Evolutionary conservation across 2,329 filamentous ascomycete genomes (phyloP), one percentile per base, ranked within the genome.

Genomic region (Venturia nashicola): DNA sequence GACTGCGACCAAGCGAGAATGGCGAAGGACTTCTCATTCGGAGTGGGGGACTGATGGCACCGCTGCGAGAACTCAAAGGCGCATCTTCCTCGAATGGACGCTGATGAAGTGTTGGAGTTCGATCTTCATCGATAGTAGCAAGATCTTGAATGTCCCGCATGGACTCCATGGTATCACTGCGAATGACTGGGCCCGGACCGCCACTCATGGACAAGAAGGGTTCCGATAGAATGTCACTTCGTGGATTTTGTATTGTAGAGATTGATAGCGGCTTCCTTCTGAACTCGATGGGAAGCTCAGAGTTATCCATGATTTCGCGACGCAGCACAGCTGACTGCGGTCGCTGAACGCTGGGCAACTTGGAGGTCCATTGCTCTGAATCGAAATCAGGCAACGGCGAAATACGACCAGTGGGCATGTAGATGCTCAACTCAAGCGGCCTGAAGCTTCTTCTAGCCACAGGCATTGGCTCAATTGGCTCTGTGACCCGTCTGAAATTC

Each of bases 301-400:
- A 46, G 32, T 55, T 54, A 36, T 65, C 65, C 39, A 61, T 36
- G 3, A 62, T 57, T n/a, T 60, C 69, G 68, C 32, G 69, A 68
- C 73, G 72, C 20, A 76, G 66, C 36, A 72, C 67, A 36, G 72
- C 74, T 61, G 72, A 68, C 39, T 69, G 69, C 36, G 74, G 74
- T 61, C 70, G 68, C 64, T 70, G 69, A 32, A 75, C 65, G 18
- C 68, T 68, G n/a, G 68, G 67, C 51, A 69, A 66, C 44, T 69
- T 65, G 16, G 64, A 64, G 18, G 66, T 60, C 73, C 74, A 75
- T 34, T 70, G 70, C 23, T 69, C 68, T 5, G 67, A 67, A 20
- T 68, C 65, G 59, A 76, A 76, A 65, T 77, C 72, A 18, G 75
- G 75, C 6, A 77, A 68, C 9, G 74, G 74, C 16, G 74, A 76